Conservation (phyloP, 2,329 filamentous ascomycete genomes). For the Pseudocercospora crystallina region DNA sequence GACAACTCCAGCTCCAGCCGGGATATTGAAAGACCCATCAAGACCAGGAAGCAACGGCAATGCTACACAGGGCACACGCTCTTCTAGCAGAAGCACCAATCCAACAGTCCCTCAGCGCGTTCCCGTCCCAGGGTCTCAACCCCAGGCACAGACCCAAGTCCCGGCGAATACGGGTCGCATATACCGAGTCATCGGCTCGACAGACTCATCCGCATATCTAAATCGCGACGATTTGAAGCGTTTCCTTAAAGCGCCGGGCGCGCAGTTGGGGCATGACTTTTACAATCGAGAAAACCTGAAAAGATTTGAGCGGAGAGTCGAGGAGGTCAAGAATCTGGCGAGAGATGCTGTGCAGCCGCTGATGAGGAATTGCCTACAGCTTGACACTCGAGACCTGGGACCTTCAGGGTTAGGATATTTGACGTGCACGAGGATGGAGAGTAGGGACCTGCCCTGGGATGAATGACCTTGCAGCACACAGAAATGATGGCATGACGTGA, state of each 20-base stretch:
- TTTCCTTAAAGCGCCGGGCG: conserved; percentile 65
- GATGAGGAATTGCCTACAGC: conserved; percentile 80
- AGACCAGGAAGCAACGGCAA: conserved; percentile 10
- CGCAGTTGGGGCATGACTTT: conserved; percentile 66
- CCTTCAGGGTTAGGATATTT: conserved; percentile 57
- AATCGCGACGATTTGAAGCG: conserved; percentile 84
- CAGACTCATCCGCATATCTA: conserved; percentile 65
- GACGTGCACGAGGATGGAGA: conserved; percentile 63
- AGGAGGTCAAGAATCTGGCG: conserved; percentile 83
- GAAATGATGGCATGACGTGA: neutral
- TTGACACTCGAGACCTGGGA: conserved; percentile 58
- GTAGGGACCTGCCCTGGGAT: conserved; percentile 64
- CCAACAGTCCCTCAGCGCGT: conserved; percentile 33
- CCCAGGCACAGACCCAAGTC: conserved; percentile 31
- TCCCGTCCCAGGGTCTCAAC: conserved; percentile 26
- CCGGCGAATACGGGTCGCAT: conserved; percentile 63
- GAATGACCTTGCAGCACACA: conserved; percentile 28
- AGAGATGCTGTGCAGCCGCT: conserved; percentile 79
- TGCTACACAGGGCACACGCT: conserved; percentile 10
- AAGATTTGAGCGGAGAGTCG: conserved; percentile 80
- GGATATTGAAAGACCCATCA: conserved; percentile 45
- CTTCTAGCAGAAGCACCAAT: conserved; percentile 25
- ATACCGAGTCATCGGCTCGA: conserved; percentile 71
- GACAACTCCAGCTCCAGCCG: conserved; percentile 68
- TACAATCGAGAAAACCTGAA: conserved; percentile 85